Conservation (phyloP, 1,139 yeast genomes). For the Yamadazyma kanchanaburiensis region DNA sequence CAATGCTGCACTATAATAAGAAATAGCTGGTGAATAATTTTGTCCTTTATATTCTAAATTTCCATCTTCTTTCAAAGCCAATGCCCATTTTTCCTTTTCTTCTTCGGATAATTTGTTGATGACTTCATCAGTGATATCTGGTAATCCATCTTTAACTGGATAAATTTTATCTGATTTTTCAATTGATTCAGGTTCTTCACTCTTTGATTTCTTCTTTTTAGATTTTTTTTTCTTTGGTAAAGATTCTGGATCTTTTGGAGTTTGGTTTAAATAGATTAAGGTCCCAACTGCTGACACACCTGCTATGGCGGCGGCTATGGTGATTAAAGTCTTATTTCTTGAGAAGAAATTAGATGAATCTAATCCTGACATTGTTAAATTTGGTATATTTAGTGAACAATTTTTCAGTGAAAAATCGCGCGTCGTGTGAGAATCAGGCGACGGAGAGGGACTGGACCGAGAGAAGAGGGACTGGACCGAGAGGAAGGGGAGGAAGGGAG, state of each 20-base stretch:
- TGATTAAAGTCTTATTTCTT: constrained; percentile 57
- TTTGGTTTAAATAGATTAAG: constrained; percentile 10
- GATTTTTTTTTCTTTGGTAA: constrained; percentile 33
- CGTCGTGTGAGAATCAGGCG: not conserved
- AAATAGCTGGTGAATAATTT: constrained; percentile 69
- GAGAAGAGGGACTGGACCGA: too few species aligned
- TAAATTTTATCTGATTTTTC: constrained; percentile 19
- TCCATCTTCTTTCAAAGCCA: constrained; percentile 85
- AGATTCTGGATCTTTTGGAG: constrained; percentile 11
- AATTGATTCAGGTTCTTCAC: constrained; percentile 8
- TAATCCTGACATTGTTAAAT: constrained; percentile 10
- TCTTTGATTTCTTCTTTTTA: constrained; percentile 21
- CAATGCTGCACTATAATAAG: constrained; percentile 75
- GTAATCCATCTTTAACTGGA: constrained; percentile 57
- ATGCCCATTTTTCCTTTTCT: constrained; percentile 68
- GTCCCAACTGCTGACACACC: constrained; percentile 60
- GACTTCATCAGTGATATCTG: constrained; percentile 47
- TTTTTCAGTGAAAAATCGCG: constrained; percentile 7
- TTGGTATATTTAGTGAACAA: too few species aligned
- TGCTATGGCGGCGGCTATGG: constrained; percentile 59
- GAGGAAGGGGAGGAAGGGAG: too few species aligned
- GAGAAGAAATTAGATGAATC: constrained; percentile 37
- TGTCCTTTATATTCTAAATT: constrained; percentile 73
- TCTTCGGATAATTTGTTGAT: constrained; percentile 46
- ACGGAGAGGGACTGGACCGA: too few species aligned